phyloP scores from a whole-genome alignment of 495 filamentous ascomycete species.

The Hypoxylon crocopeplum region DNA sequence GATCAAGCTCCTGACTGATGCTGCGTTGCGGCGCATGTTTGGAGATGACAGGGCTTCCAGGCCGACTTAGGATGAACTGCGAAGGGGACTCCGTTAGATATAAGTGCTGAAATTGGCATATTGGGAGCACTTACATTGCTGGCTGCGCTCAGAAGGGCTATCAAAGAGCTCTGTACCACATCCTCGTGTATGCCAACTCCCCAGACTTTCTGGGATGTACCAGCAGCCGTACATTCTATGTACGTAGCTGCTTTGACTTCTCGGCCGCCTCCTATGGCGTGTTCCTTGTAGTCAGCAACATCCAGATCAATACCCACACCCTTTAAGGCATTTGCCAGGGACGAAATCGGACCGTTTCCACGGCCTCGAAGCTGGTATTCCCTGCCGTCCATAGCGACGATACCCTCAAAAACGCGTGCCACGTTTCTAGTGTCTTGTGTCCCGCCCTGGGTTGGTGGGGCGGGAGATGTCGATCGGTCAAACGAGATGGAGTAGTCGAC shows the following conservation, averaged over 20 bases:
- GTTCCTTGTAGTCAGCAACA: slow-evolving; percentile 95
- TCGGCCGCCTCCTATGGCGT: slow-evolving; percentile 80
- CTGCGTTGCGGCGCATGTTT: slow-evolving; percentile 46
- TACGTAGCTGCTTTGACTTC: slow-evolving; percentile 92
- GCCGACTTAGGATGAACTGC: slow-evolving; percentile 65
- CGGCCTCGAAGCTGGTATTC: slow-evolving; percentile 81
- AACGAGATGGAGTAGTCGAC: slow-evolving; percentile 92
- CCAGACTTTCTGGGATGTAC: slow-evolving; percentile 79
- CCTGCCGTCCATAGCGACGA: slow-evolving; percentile 80
- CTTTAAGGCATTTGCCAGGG: slow-evolving; percentile 81
- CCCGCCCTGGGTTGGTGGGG: slow-evolving; percentile 70
- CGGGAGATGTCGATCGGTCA: slow-evolving; percentile 81
- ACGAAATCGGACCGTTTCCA: slow-evolving; percentile 90
- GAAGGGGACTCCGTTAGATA: slow-evolving; percentile 20
- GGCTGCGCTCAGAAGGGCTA: slow-evolving; percentile 87
- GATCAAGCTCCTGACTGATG: slow-evolving; percentile 47
- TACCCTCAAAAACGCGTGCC: slow-evolving; percentile 83
- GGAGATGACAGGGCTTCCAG: slow-evolving; percentile 60
- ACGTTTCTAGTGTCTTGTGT: slow-evolving; percentile 77
- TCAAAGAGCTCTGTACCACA: slow-evolving; percentile 89
- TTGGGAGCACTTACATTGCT: slow-evolving; percentile 71
- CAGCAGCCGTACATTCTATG: slow-evolving; percentile 85
- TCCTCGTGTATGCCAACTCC: slow-evolving; percentile 96
- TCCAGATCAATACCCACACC: slow-evolving; percentile 88
- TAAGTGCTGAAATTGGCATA: neutral